A percentile compares a stretch with the other conserved stretches of the same genome.
Conservation (phyloP, 2,329 filamentous ascomycete genomes). For the Phialocephala subalpina region DNA sequence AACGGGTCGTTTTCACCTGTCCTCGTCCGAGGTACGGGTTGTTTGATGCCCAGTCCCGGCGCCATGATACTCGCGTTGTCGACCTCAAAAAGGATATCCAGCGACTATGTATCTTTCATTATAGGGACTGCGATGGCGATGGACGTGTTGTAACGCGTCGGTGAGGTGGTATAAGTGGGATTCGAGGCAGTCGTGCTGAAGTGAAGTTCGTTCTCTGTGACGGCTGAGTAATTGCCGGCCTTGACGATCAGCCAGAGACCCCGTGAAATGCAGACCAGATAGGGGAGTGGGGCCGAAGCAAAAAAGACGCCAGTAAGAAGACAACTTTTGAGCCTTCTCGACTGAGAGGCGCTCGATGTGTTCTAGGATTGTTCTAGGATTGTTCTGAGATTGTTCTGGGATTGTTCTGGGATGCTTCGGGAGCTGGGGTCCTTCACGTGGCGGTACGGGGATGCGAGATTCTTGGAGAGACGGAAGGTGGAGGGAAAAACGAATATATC, state of each 20-base stretch:
- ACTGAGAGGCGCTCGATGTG: background rate
- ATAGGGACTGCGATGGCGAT: background rate
- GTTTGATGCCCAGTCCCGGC: slow-evolving; percentile 42
- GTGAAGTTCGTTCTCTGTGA: background rate
- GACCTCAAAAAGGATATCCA: background rate
- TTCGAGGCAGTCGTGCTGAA: background rate
- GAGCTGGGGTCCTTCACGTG: slow-evolving; percentile 1
- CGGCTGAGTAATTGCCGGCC: background rate
- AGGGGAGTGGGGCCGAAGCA: slow-evolving; percentile 11
- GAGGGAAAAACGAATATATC: background rate
- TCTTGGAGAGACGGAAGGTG: slow-evolving; percentile 5
- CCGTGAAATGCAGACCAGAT: background rate
- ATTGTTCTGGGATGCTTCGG: background rate
- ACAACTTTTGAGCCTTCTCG: background rate
- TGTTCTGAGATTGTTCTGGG: too few relatives aligned
- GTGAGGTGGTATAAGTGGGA: background rate
- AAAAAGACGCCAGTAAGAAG: background rate
- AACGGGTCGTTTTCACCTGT: slow-evolving; percentile 34
- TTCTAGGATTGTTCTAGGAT: too few relatives aligned
- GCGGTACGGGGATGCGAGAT: background rate
- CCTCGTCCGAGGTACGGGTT: slow-evolving; percentile 41
- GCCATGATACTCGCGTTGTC: slow-evolving; percentile 32
- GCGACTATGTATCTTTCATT: background rate
- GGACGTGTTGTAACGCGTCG: background rate
- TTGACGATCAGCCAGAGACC: background rate